These are phyloP conservation scores for Botrytis squamosa DNA, from an alignment of 2,329 filamentous ascomycete species.

Conservation along the genomic window DNA sequence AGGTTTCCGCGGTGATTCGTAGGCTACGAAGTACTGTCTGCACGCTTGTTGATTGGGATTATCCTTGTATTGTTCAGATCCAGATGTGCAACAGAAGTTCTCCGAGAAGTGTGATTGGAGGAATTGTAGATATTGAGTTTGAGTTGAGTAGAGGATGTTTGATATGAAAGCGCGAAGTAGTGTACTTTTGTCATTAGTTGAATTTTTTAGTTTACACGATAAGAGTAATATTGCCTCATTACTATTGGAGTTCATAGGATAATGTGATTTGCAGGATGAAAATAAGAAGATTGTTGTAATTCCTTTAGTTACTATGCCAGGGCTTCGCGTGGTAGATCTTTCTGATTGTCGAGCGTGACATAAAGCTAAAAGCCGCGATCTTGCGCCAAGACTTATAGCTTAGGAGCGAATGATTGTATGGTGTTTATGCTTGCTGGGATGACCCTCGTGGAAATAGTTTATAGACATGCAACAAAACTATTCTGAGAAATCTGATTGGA, in stretches of 20 bases:
- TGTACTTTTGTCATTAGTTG: background rate
- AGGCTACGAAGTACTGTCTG: background rate
- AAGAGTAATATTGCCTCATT: background rate
- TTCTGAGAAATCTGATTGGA: background rate
- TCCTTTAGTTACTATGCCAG: background rate
- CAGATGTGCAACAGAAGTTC: background rate
- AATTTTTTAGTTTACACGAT: background rate
- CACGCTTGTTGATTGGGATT: background rate
- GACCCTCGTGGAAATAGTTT: rapidly evolving
- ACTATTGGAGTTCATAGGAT: rapidly evolving
- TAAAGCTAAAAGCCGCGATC: background rate
- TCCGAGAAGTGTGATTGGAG: background rate
- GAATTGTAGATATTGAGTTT: background rate
- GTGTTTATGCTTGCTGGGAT: background rate
- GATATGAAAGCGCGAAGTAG: too few species aligned
- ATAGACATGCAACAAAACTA: background rate
- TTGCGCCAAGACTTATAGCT: background rate
- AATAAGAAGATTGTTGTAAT: background rate
- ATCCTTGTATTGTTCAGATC: background rate
- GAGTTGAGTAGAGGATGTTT: too few species aligned
- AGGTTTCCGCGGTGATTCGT: background rate
- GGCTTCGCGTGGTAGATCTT: background rate
- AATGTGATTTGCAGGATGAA: background rate
- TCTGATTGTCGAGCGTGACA: background rate
- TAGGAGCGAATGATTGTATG: background rate